phyloP scores from a whole-genome alignment of 78 protist genomes.

The Dictyostelium capitatum region DNA sequence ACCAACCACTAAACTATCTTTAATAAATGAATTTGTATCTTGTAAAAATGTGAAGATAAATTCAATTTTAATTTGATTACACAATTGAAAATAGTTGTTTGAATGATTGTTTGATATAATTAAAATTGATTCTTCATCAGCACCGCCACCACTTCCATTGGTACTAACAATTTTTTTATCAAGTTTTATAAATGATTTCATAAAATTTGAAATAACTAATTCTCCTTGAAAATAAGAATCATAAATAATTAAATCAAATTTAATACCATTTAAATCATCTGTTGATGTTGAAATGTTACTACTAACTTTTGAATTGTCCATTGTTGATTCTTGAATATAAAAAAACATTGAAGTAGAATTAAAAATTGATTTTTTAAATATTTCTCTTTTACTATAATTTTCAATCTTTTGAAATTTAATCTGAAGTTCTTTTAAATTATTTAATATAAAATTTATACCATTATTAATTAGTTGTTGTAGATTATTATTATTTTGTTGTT shows the following conservation, averaged over 20 bases:
- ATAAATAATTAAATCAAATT: slow-evolving; percentile 13
- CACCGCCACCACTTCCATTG: background rate
- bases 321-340: background rate
- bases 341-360: slow-evolving; percentile 4
- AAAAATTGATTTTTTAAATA: background rate
- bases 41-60: background rate
- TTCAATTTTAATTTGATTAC: background rate
- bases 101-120: background rate
- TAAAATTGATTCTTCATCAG: background rate
- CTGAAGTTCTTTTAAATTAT: background rate
- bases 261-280: background rate
- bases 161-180: background rate
- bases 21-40: too few relatives aligned
- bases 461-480: background rate
- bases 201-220: background rate
- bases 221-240: background rate
- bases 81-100: slow-evolving; percentile 5
- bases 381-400: slow-evolving; percentile 3
- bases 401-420: background rate
- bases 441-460: background rate
- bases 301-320: slow-evolving; percentile 1
- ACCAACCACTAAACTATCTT: background rate
- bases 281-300: background rate
- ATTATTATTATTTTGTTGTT: background rate
- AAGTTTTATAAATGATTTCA: background rate